phyloP scores from a whole-genome alignment of 2,329 filamentous ascomycete genomes.

The Hypoxylon sp. region DNA sequence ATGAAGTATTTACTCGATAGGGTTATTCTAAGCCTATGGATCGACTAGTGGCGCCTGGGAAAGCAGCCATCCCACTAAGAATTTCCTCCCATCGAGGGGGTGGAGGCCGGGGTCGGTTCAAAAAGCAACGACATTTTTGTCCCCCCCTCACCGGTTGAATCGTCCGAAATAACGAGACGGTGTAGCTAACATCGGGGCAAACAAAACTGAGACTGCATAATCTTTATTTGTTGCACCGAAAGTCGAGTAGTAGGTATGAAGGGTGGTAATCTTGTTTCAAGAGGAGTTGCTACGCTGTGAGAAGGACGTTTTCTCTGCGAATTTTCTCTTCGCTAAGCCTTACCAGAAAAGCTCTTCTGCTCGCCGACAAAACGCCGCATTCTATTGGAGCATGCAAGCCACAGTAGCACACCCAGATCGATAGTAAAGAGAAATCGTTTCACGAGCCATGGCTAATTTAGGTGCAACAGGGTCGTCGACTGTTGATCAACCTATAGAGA shows the following conservation, averaged over 20 bases:
- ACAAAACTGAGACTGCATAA: conserved; percentile 1
- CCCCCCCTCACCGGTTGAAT: conserved; percentile 20
- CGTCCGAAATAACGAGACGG: not conserved
- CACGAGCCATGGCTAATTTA: conserved; percentile 28
- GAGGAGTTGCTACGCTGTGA: not conserved
- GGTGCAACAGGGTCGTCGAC: conserved; percentile 43
- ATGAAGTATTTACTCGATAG: conserved; percentile 15
- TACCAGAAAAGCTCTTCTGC: conserved; percentile 30
- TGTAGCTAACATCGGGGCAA: not conserved
- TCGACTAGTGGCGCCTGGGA: conserved; percentile 18
- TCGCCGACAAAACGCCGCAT: conserved; percentile 15
- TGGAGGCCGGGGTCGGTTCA: conserved; percentile 25
- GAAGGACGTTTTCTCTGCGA: not conserved
- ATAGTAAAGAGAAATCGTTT: conserved; percentile 26
- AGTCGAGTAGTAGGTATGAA: not conserved
- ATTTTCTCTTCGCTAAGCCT: conserved; percentile 30
- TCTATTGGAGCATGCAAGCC: conserved; percentile 40
- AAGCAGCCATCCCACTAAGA: not conserved
- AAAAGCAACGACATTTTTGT: conserved; percentile 16
- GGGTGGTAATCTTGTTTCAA: not conserved
- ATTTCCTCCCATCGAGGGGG: not conserved
- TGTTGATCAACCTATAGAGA: conserved; percentile 20
- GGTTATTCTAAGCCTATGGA: conserved; percentile 19
- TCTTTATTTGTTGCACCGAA: not conserved
- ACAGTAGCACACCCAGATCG: conserved; percentile 38